Evolutionary conservation across 352 stramenopile species (phyloP).

Genomic region (Globisporangium iwayamae): DNA sequence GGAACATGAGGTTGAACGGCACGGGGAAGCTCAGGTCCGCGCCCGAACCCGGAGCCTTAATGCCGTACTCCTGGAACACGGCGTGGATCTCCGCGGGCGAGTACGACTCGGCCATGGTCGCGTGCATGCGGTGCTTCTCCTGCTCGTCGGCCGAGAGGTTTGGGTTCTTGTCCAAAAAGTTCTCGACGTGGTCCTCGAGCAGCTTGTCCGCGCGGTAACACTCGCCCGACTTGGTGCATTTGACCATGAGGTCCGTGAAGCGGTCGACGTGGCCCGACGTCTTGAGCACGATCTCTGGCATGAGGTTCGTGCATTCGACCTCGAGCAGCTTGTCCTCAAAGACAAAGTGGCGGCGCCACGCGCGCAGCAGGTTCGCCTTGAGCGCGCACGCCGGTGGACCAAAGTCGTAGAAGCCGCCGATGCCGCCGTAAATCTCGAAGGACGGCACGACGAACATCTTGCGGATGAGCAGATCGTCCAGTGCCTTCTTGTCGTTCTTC

Average conservation of each 20-base stretch:
- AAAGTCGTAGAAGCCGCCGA: constrained; percentile 98
- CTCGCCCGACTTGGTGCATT: constrained; percentile 95
- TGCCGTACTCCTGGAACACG: constrained; percentile 93
- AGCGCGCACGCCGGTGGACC: constrained; percentile 94
- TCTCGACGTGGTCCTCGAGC: constrained; percentile 98
- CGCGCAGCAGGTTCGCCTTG: constrained; percentile 95
- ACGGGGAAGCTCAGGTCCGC: constrained; percentile 95
- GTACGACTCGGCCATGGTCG: constrained; percentile 97
- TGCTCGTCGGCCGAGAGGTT: constrained; percentile 70
- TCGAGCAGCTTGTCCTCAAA: constrained; percentile 98
- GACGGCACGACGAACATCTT: constrained; percentile 99
- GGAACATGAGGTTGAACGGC: constrained; percentile 99
- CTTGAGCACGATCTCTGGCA: constrained; percentile 96
- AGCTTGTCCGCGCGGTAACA: constrained; percentile 99
- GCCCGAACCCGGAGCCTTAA: constrained; percentile 89
- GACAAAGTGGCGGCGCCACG: constrained; percentile 98
- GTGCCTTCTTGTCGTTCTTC: constrained; percentile 84
- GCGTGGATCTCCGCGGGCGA: constrained; percentile 95
- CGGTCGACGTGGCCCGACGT: constrained; percentile 98
- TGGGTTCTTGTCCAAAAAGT: constrained; percentile 91
- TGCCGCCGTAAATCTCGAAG: constrained; percentile 99
- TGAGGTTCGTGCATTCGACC: constrained; percentile 99
- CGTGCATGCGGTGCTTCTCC: constrained; percentile 92
- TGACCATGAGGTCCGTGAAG: constrained; percentile 99
- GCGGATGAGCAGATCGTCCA: constrained; percentile 97